Percentiles rank a stretch among this genome's conserved stretches.
Conservation (phyloP, 495 filamentous ascomycete species). For the Penicillium lagena region DNA sequence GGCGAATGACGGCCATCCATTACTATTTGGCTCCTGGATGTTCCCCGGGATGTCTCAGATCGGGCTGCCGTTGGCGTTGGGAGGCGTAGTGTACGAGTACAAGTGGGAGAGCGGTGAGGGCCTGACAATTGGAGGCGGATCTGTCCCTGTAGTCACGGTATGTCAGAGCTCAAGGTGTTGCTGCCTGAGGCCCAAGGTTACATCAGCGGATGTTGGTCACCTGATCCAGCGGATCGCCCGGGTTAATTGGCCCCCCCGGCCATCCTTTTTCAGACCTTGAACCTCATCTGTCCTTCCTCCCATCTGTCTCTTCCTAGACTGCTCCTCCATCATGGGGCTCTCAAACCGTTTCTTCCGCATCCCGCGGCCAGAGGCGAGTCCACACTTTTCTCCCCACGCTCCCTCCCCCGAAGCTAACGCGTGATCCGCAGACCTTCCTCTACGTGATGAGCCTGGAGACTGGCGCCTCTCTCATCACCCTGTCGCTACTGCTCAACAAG, state of each 20-base stretch:
- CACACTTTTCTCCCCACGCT: neutral
- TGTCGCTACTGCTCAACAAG: conserved; percentile 81
- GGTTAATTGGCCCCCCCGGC: conserved; percentile 15
- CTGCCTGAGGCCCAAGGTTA: no score
- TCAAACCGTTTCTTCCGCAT: conserved; percentile 46
- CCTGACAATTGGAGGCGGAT: no score
- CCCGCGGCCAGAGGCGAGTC: conserved; percentile 52
- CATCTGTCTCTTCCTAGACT: conserved; percentile 9
- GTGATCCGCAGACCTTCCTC: conserved; percentile 61
- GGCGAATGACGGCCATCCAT: no score
- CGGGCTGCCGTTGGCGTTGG: no score
- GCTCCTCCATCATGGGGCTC: conserved; percentile 35
- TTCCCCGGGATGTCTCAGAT: no score
- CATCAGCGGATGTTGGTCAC: no score
- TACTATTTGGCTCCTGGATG: no score
- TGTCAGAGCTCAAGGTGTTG: no score
- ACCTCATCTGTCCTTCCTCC: neutral
- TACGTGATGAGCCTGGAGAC: conserved; percentile 79
- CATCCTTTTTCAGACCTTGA: conserved; percentile 4
- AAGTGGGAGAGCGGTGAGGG: no score
- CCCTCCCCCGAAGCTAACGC: conserved; percentile 14
- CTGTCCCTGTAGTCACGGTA: no score
- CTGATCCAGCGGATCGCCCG: conserved; percentile 15
- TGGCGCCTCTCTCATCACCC: conserved; percentile 71
- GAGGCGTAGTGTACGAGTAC: no score